A percentile compares a stretch with the other conserved stretches of the same genome.
These are phyloP conservation scores for Casuarina glauca DNA, from an alignment of 306 rosid species.

Conservation along the genomic window DNA sequence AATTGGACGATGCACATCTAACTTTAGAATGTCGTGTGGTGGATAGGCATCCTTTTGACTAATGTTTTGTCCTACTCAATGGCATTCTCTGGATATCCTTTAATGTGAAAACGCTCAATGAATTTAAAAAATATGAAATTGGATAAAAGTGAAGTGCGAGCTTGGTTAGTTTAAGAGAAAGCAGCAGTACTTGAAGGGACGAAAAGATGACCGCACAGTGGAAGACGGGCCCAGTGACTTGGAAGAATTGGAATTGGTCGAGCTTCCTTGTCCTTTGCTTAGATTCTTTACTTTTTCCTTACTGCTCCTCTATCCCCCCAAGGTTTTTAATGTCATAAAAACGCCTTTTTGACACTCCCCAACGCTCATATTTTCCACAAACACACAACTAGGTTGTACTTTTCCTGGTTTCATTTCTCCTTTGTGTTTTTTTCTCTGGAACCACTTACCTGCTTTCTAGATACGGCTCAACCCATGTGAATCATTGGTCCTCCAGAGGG, in stretches of 20 bases:
- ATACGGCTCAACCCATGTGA: slow-evolving; percentile 3
- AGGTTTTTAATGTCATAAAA: slow-evolving; percentile 10
- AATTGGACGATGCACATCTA: slow-evolving; percentile 2
- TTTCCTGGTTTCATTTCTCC: slow-evolving; percentile 13
- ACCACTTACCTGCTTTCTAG: not conserved
- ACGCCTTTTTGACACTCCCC: not conserved
- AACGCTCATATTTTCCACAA: not conserved
- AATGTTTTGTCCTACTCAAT: slow-evolving; percentile 29
- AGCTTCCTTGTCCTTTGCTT: slow-evolving; percentile 15
- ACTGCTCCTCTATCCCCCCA: not conserved
- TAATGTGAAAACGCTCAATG: not conserved
- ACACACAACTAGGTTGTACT: not conserved
- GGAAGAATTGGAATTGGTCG: slow-evolving; percentile 10
- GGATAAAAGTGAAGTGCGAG: not conserved
- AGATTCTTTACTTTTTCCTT: not conserved
- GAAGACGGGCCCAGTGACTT: slow-evolving; percentile 1
- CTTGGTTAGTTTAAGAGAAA: slow-evolving; percentile 25
- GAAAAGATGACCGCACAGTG: slow-evolving; percentile 5
- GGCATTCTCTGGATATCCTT: slow-evolving; percentile 21
- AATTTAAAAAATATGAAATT: not conserved
- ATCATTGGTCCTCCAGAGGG: not conserved
- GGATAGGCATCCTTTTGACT: slow-evolving; percentile 32
- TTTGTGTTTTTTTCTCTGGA: slow-evolving; percentile 11
- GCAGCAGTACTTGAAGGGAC: slow-evolving; percentile 28
- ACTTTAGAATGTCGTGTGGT: slow-evolving; percentile 33